These are phyloP conservation scores for Carex kokanica DNA, from an alignment of 176 grass and related monocot genomes.

Conservation along the genomic window DNA sequence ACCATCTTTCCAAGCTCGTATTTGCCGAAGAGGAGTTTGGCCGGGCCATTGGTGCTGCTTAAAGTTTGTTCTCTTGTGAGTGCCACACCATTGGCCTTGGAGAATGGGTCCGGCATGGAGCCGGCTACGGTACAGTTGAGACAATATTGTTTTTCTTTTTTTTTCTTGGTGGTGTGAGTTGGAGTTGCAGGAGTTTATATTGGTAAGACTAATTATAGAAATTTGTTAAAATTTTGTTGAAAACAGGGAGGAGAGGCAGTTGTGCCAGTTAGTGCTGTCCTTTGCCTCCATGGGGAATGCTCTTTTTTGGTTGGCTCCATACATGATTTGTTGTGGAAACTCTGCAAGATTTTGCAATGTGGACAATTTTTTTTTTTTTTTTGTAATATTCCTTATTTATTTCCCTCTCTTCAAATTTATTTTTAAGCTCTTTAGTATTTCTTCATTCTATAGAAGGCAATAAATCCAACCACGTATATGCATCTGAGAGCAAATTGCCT, in stretches of 20 bases:
- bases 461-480: neutral
- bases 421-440: neutral
- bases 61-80: constrained; percentile 9
- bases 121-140: neutral
- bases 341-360: neutral
- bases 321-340: constrained; percentile 9
- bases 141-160: neutral
- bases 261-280: neutral
- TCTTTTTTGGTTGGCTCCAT: neutral
- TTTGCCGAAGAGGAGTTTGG: constrained; percentile 31
- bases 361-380: neutral
- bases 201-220: constrained; percentile 15
- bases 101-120: constrained; percentile 5
- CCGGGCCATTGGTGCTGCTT: neutral
- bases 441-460: neutral
- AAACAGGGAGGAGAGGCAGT: constrained; percentile 14
- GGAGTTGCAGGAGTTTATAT: constrained; percentile 15
- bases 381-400: neutral
- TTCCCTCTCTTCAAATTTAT: neutral
- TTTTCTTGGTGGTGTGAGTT: neutral
- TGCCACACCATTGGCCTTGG: neutral
- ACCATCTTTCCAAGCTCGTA: constrained; percentile 37
- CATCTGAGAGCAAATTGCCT: neutral
- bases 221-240: constrained; percentile 25
- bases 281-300: neutral